Evolutionary conservation across 192 early-diverging fungal species (phyloP), one percentile per base, ranked within the genome.

Genomic region (Martensiomyces pterosporus): DNA sequence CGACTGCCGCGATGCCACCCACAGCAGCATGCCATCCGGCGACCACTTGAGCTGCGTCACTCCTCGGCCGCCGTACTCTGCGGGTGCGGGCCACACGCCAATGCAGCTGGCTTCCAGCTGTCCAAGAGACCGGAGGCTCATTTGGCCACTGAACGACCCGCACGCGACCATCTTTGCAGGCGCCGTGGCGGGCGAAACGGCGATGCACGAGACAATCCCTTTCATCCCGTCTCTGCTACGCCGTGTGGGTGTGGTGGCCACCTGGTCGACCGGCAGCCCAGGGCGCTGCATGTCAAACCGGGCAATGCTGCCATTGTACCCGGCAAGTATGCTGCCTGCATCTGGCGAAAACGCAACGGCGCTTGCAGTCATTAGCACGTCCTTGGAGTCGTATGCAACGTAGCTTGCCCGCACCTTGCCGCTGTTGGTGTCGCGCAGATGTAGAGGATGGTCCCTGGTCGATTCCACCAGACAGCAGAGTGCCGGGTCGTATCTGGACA

Each of bases 391-490:
- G 18, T 77, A 58, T 1, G 85, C 80, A 2, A 64, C 54, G 64
- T 91, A 93, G 24, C 83, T 84, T 8, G 79, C 77, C 13, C 86
- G 76, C 24, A 84, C 50, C 65, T 81, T 39, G 12, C 38, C 45
- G 27, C 24, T 38, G 35, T 23, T 15, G 0, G 76, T 77, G 59
- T 90, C 87, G 78, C 90, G 87, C 47, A 93, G 43, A 19, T 80
- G 88, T 3, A 91, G 49, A 1, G 90, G 89, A 35, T 90, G 87
- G 29, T 91, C 90, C 37, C 88, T 69, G 17, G 74, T 76, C 7
- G 81, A 82, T 2, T 77, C 71, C 2, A 85, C 40, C 2, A 90
- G 55, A 16, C 80, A 84, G 62, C 81, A 82, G 7, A 82, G 78
- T 9, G 61, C 63, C 2, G 81, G 78, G 40, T 87, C 79, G 23